A percentile compares a stretch with the other conserved stretches of the same genome.
phyloP scores from a whole-genome alignment of 2,329 filamentous ascomycete species.

The Penicillium sclerotigenum region DNA sequence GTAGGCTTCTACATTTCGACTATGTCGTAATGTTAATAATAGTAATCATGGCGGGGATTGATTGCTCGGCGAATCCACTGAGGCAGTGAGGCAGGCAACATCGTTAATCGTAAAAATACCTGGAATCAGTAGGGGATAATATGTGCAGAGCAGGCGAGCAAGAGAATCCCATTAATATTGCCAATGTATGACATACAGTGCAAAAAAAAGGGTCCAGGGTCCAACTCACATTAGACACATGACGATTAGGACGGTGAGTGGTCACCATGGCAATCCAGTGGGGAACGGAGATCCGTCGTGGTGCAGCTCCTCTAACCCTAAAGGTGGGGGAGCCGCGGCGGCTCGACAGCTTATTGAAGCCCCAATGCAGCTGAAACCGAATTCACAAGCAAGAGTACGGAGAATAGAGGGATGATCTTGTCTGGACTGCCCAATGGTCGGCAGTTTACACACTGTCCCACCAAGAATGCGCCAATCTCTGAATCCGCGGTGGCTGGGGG shows the following conservation, averaged over 20 bases:
- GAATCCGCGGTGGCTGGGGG: conserved; percentile 25
- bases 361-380: conserved; percentile 19
- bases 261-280: conserved; percentile 23
- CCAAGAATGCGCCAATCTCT: conserved; percentile 16
- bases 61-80: conserved; percentile 1
- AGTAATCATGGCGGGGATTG: conserved; percentile 1
- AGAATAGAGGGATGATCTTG: conserved; percentile 15
- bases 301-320: conserved; percentile 10
- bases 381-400: conserved; percentile 11
- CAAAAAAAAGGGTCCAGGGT: background rate
- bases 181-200: background rate
- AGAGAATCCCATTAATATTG: conserved; percentile 15
- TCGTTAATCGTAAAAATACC: background rate
- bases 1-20: conserved; percentile 8
- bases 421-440: conserved; percentile 13
- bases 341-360: conserved; percentile 17
- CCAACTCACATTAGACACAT: background rate
- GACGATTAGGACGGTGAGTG: background rate
- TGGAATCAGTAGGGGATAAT: conserved; percentile 11
- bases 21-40: conserved; percentile 6
- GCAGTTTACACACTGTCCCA: conserved; percentile 7
- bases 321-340: conserved; percentile 12
- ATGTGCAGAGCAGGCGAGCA: background rate
- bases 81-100: conserved; percentile 21
- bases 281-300: conserved; percentile 7